These are phyloP conservation scores for Pluteus cervinus DNA, from an alignment of 768 basidiomycete genomes.

Conservation along the genomic window DNA sequence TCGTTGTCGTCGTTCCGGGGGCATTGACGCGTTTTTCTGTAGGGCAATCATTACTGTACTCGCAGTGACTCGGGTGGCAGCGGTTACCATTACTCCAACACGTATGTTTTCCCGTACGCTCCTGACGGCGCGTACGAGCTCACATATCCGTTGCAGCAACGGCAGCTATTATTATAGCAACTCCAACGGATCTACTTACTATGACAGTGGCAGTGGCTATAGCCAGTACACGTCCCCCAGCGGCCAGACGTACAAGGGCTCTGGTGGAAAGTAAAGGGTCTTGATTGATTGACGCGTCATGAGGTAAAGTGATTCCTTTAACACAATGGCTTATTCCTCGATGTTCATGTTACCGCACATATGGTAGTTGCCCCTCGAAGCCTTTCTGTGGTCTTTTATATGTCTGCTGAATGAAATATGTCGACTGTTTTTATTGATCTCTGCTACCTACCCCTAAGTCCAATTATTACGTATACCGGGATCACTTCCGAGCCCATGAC, in stretches of 20 bases:
- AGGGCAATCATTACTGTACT: conserved; percentile 61
- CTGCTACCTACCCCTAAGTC: too few species aligned
- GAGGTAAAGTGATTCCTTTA: too few species aligned
- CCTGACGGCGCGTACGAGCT: neutral
- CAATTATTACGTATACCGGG: too few species aligned
- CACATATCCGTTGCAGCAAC: conserved; percentile 16
- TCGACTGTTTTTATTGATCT: too few species aligned
- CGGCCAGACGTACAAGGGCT: conserved; percentile 5
- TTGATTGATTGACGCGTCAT: too few species aligned
- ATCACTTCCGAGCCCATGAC: too few species aligned
- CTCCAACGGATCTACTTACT: conserved; percentile 54
- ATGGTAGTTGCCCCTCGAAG: too few species aligned
- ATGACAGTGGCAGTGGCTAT: conserved; percentile 43
- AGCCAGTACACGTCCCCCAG: conserved; percentile 45
- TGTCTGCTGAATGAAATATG: too few species aligned
- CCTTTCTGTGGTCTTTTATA: too few species aligned
- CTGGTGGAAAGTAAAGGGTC: too few species aligned
- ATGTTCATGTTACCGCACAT: too few species aligned
- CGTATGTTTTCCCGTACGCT: conserved; percentile 23
- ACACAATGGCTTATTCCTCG: too few species aligned
- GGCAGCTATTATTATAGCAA: conserved; percentile 63
- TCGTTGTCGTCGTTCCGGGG: neutral
- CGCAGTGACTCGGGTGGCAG: conserved; percentile 35
- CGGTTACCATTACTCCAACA: conserved; percentile 61
- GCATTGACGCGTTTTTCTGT: neutral